These are phyloP conservation scores for Macrolepiota dolichaula DNA, from an alignment of 768 basidiomycete species.

Conservation along the genomic window DNA sequence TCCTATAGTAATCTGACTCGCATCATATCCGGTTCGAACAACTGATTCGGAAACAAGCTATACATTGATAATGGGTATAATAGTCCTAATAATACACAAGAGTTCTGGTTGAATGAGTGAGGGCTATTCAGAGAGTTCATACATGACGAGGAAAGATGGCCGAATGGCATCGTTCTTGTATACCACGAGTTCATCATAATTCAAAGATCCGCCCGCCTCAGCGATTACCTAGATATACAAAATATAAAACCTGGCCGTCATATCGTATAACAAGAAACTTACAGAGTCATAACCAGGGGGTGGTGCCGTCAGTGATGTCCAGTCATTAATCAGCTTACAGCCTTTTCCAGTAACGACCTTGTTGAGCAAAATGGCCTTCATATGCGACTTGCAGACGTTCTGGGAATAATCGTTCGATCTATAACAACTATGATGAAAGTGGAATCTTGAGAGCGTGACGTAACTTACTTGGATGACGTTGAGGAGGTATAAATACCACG, in stretches of 20 bases:
- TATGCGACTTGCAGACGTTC: slow-evolving; percentile 48
- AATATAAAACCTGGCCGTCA: neutral
- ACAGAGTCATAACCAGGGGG: slow-evolving; percentile 69
- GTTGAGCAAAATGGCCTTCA: slow-evolving; percentile 69
- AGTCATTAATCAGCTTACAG: slow-evolving; percentile 60
- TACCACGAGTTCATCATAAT: slow-evolving; percentile 71
- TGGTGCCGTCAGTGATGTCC: slow-evolving; percentile 49
- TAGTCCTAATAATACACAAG: neutral
- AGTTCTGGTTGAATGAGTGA: neutral
- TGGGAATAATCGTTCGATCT: slow-evolving; percentile 71
- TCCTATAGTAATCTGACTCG: too few species aligned
- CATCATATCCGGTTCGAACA: neutral
- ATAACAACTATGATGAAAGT: neutral
- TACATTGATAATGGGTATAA: neutral
- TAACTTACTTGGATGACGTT: slow-evolving; percentile 67
- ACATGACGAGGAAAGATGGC: slow-evolving; percentile 69
- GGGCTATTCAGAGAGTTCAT: slow-evolving; percentile 48
- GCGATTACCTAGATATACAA: slow-evolving; percentile 51
- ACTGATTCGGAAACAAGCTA: too few species aligned
- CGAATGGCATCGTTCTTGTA: slow-evolving; percentile 70
- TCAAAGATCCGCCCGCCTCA: slow-evolving; percentile 62
- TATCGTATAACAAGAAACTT: slow-evolving; percentile 20
- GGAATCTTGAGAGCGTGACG: slow-evolving; percentile 1
- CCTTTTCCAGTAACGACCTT: slow-evolving; percentile 73
- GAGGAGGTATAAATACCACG: slow-evolving; percentile 72